Evolutionary conservation across 352 stramenopile genomes (phyloP), one percentile per base, ranked within the genome.

Genomic region (Phytophthora sp.): DNA sequence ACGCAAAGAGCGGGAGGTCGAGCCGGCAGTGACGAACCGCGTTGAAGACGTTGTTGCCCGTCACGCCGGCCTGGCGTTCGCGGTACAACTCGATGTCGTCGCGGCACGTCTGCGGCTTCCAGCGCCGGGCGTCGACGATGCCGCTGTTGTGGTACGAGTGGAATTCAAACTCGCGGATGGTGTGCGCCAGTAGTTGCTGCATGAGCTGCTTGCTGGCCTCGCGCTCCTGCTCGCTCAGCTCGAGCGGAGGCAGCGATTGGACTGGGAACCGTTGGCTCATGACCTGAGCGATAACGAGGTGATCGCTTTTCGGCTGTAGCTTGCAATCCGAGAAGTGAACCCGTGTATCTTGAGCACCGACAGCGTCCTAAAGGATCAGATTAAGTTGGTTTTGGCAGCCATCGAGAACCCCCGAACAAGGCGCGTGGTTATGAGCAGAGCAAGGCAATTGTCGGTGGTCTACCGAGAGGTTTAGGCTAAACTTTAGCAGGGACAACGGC

Each of bases 121-220:
- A 89, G 23, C 69, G 68, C 0, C 63, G 35, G 16, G 52, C 47
- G 53, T 89, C 75, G 20, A 84, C 72, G 12, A 71, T 66, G 46
- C 79, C 51, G 47, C 47, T 59, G 41, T 73, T 66, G 45, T 61
- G 59, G 36, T 80, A 74, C 8, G 63, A 61, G 45, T 77, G 79
- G 29, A 52, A 61, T 53, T 86, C 77, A 30, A 85, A 89, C 30
- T 86, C 77, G 13, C 75, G 64, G 24, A 89, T 46, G 7, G 77
- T 80, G 47, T 80, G 64, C 3, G 61, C 27, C 15, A 89, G 59
- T 47, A 85, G 60, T 20, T 70, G 69, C 21, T 77, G 29, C 69
- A 81, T 75, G 39, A 82, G 44, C 23, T 71, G 49, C 13, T 64
- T 74, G 49, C 79, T 75, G 24, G 62, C 66, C 15, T 57, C 8